Evolutionary conservation across 371 early-diverging fungal genomes (phyloP).

Genomic region (Lichtheimia ornata): DNA sequence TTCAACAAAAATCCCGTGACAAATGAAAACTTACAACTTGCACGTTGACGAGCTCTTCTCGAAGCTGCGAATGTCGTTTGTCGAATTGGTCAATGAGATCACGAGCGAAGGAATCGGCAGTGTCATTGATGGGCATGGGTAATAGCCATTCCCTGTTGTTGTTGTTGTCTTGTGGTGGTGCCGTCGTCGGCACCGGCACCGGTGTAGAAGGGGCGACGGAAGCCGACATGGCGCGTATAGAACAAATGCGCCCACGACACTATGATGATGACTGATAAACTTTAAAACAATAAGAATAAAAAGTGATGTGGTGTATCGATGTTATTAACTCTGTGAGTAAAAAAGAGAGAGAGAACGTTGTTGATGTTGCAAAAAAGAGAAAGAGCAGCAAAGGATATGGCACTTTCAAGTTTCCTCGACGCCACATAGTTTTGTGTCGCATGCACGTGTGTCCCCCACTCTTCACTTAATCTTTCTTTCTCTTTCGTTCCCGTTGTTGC

Average conservation of each 20-base stretch:
- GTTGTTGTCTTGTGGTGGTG: background rate
- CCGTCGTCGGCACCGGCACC: background rate
- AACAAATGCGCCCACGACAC: constrained; percentile 4
- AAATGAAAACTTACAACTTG: background rate
- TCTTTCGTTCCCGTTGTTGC: background rate
- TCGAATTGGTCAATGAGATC: constrained; percentile 45
- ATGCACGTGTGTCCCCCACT: constrained; percentile 15
- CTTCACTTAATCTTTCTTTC: background rate
- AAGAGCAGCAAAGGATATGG: constrained; percentile 3
- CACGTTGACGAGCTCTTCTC: constrained; percentile 28
- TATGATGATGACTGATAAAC: background rate
- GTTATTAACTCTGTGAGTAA: too few species aligned
- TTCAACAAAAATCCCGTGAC: too few species aligned
- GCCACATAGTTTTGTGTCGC: constrained; percentile 18
- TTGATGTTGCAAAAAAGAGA: background rate
- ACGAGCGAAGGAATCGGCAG: constrained; percentile 34
- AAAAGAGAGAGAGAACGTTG: background rate
- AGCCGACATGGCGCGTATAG: constrained; percentile 11
- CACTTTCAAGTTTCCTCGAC: background rate
- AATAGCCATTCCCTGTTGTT: constrained; percentile 6
- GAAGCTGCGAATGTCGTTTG: constrained; percentile 32
- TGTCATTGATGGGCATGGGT: constrained; percentile 12
- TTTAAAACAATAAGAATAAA: constrained; percentile 4
- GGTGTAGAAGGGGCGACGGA: constrained; percentile 10
- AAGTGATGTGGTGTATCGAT: background rate